Evolutionary conservation across 305 asterid species (phyloP).

Genomic region (Rubia tinctorum): DNA sequence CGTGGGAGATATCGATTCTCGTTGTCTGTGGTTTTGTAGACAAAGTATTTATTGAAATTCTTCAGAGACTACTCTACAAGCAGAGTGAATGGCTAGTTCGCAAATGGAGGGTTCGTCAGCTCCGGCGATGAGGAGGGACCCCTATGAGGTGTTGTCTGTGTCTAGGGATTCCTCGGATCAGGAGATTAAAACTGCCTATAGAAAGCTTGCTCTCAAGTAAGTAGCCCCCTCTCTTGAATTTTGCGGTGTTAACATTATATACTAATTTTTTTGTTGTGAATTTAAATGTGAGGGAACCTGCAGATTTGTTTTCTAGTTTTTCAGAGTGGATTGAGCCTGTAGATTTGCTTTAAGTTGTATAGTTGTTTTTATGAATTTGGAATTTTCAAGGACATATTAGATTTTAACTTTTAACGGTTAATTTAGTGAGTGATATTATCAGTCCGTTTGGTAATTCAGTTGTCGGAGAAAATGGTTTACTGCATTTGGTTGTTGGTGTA

Average conservation of each 20-base stretch:
- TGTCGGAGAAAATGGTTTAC: background rate
- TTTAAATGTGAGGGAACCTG: background rate
- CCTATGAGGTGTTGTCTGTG: conserved; percentile 87
- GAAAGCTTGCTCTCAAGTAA: conserved; percentile 98
- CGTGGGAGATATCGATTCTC: conserved; percentile 13
- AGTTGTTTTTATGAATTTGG: conserved; percentile 6
- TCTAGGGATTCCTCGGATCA: conserved; percentile 91
- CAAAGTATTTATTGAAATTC: conserved; percentile 16
- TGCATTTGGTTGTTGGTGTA: background rate
- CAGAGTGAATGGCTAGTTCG: conserved; percentile 46
- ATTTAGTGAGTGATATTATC: background rate
- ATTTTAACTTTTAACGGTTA: background rate
- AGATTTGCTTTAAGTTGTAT: conserved; percentile 13
- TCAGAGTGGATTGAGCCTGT: background rate
- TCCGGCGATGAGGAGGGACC: conserved; percentile 75
- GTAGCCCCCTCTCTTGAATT: conserved; percentile 18
- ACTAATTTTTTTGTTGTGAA: background rate
- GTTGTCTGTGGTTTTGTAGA: conserved; percentile 47
- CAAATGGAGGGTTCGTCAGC: conserved; percentile 73
- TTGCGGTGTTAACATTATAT: background rate
- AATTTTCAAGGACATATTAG: background rate
- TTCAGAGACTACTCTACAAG: conserved; percentile 8
- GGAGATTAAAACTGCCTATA: conserved; percentile 91
- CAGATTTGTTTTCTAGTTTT: background rate
- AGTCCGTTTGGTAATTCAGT: too few species aligned